Base-by-base conservation (phyloP, 169 alveolate species). In the Plasmodium vinckei region DNA sequence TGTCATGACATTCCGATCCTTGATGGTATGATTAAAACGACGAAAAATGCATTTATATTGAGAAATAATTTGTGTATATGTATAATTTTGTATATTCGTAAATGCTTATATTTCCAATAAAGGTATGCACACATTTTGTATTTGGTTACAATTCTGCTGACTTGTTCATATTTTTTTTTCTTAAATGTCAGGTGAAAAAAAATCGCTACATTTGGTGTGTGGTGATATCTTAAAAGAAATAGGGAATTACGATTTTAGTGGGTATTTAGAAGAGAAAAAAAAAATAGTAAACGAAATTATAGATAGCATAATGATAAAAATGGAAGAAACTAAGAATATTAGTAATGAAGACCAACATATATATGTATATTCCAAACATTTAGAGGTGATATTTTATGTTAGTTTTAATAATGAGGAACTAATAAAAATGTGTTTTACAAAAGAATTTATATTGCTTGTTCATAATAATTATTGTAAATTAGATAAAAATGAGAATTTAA, bases 161-260 rank as follows among this genome's bases (percentile, higher is more conserved):
- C 49, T 23, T 71, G 9, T n/a, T n/a, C 15, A 4, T 44, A 39
- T 57, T 61, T 44, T 42, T 33, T 44, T 56, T 27, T 49, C 60
- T 59, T 59, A 49, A 51, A 54, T 42, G 13, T 9, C 46, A 73
- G 88, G 46, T 13, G 88, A 73, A 21, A 73, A 73, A 47, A 73
- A 73, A 63, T 23, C 49, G 73, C 39, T 73, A 51, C 88, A 73
- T 54, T 39, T 73, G 68, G 15, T 56, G 47, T 73, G 88, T 56
- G 44, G 46, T 53, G 73, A 73, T 25, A 44, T 73, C 5, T 19
- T 73, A 19, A 73, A 23, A 13, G 44, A 54, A 25, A 46, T 61
- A 25, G 47, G 65, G 25, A 73, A 13, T 19, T 46, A 39, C 4
- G 5, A 44, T 51, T 61, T 25, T 5, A 17, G n/a, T n/a, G 17